Evolutionary conservation across 2,329 filamentous ascomycete species (phyloP), one percentile per base, ranked within the genome.

Genomic region (Knufia fluminis): DNA sequence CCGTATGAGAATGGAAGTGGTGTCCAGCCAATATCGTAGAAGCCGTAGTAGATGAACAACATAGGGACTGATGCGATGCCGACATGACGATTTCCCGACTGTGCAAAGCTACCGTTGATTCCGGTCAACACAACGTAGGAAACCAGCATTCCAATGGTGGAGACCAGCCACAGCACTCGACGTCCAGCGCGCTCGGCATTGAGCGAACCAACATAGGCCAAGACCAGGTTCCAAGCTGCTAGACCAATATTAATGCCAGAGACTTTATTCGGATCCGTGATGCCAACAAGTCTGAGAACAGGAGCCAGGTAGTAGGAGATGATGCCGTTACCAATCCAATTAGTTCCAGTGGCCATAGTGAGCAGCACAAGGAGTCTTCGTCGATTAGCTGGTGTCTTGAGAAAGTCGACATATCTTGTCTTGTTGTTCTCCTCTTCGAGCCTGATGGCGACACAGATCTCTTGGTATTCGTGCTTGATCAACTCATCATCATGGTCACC

Each of bases 401-500:
- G n/a, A 19, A 53, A 51, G 26, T 53, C 51, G 2, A 47, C 9
- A 22, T 36, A 81, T 83, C 4, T 8, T n/a, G 14, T 16, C 19
- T 39, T 7, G 8, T 16, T 7, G 16, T 39, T 19, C 17, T 40
- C 24, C 19, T 47, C 39, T 31, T 38, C 35, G 40, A n/a, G 19
- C 31, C 16, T 39, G 17, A 46, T 23, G 28, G n/a, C 40, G 4
- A 6, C 9, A 8, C 46, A 28, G 31, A 54, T 54, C 40, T 52
- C 44, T n/a, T 19, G 17, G 46, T 41, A 50, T 28, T 54, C 52
- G 17, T 10, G 9, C 4, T 33, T 40, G 22, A 52, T 28, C 23
- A 54, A 50, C 14, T 76, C 62, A 59, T 83, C 76, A 61, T 75
- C 69, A 48, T 60, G 63, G 58, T 82, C 71, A 36, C 80, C 80